Evolutionary conservation across 164 flowering plant genomes (phyloP).

Genomic region (Protea cynaroides): DNA sequence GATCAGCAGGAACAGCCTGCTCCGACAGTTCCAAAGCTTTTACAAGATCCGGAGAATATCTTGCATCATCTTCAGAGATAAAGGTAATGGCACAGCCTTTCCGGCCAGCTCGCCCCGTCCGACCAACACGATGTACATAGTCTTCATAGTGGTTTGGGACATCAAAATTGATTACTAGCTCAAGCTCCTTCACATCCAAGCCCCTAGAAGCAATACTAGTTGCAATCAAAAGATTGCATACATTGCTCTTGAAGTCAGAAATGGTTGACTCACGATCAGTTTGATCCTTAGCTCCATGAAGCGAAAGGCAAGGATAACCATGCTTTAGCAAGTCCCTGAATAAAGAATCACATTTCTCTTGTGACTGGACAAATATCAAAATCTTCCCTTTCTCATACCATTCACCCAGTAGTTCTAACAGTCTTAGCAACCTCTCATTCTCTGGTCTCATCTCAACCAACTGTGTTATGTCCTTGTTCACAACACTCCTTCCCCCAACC

Average conservation of each 20-base stretch:
- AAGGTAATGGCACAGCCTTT: constrained; percentile 96
- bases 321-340: constrained; percentile 66
- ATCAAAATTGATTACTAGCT: constrained; percentile 81
- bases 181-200: constrained; percentile 95
- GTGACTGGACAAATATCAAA: constrained; percentile 84
- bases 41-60: constrained; percentile 91
- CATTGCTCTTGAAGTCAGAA: constrained; percentile 85
- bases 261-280: constrained; percentile 93
- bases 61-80: constrained; percentile 78
- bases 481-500: constrained; percentile 98
- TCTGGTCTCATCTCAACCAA: constrained; percentile 90
- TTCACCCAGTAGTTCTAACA: constrained; percentile 89
- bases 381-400: constrained; percentile 95
- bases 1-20: constrained; percentile 86
- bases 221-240: constrained; percentile 81
- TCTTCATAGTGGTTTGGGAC: constrained; percentile 97
- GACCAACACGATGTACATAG: constrained; percentile 95
- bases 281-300: constrained; percentile 97
- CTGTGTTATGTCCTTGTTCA: constrained; percentile 89
- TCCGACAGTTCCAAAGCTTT: constrained; percentile 92
- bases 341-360: constrained; percentile 86
- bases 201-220: constrained; percentile 98
- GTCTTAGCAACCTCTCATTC: constrained; percentile 67
- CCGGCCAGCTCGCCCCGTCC: constrained; percentile 92
- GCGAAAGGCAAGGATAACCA: constrained; percentile 89